Percentiles rank a stretch among this genome's conserved stretches.
These are phyloP conservation scores for Herpetomonas samuelpessoai DNA, from an alignment of 208 protist species.

Conservation along the genomic window DNA sequence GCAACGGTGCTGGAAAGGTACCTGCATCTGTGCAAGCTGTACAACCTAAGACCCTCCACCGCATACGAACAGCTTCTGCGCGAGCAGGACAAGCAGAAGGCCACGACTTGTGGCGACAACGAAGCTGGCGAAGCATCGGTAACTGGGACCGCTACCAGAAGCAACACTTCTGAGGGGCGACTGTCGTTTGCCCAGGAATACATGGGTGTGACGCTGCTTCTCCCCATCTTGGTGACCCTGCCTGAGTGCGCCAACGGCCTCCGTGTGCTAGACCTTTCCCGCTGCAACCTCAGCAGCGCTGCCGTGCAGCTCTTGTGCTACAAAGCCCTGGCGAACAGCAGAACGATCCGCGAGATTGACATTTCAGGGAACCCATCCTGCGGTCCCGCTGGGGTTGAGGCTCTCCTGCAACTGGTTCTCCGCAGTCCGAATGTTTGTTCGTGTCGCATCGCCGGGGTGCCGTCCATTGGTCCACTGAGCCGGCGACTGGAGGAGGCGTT, in stretches of 20 bases:
- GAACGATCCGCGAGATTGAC: conserved; percentile 29
- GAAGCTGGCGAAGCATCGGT: too few species aligned
- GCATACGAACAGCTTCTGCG: neutral
- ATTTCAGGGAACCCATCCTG: conserved; percentile 56
- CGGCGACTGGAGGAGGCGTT: conserved; percentile 33
- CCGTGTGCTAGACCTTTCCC: conserved; percentile 29
- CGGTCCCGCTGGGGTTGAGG: conserved; percentile 44
- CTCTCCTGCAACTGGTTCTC: conserved; percentile 35
- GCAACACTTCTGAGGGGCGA: conserved; percentile 9
- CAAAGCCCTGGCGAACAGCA: conserved; percentile 20
- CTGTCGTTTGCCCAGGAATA: conserved; percentile 36
- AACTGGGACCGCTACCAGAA: too few species aligned
- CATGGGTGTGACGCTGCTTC: conserved; percentile 21
- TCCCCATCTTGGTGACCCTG: conserved; percentile 46
- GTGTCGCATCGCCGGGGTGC: conserved; percentile 30
- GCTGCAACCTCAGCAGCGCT: conserved; percentile 38
- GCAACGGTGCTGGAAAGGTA: conserved; percentile 16
- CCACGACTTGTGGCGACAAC: too few species aligned
- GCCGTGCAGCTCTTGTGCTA: conserved; percentile 36
- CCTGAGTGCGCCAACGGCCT: conserved; percentile 31
- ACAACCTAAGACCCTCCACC: neutral
- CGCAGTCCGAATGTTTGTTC: conserved; percentile 22
- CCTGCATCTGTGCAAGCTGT: conserved; percentile 17
- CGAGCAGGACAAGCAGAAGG: neutral
- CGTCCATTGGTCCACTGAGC: conserved; percentile 25